Conservation (phyloP, 139 green algal genomes). For the Gonium pectorale region DNA sequence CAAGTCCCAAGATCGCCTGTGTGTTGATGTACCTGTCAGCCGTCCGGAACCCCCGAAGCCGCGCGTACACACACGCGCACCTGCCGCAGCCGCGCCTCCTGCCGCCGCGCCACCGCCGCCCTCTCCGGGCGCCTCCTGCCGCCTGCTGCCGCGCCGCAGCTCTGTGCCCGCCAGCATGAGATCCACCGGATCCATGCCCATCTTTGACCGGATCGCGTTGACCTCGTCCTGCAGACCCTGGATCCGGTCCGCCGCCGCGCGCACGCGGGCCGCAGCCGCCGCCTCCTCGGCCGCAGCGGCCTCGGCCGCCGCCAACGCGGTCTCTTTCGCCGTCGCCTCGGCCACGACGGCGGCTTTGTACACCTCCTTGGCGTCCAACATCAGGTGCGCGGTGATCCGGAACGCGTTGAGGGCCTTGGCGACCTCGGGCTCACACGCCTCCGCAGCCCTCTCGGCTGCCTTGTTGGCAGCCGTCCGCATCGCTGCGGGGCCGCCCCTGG, state of each 20-base stretch:
- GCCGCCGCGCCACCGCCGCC: not conserved
- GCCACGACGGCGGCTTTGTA: not conserved
- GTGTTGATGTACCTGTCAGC: too few relatives aligned
- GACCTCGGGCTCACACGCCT: too few relatives aligned
- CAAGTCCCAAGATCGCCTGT: too few relatives aligned
- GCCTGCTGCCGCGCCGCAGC: not conserved
- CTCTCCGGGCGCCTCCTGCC: not conserved
- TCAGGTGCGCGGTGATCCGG: not conserved
- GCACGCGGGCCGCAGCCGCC: not conserved
- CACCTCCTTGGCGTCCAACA: not conserved
- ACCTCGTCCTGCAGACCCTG: not conserved
- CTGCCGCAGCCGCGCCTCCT: not conserved
- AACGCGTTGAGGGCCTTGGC: too few relatives aligned
- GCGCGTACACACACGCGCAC: too few relatives aligned
- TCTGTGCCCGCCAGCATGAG: not conserved
- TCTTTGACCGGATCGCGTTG: not conserved
- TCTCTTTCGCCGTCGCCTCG: not conserved
- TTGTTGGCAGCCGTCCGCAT: too few relatives aligned
- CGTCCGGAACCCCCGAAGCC: too few relatives aligned
- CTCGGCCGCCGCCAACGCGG: not conserved
- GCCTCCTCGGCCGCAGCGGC: not conserved
- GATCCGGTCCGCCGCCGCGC: not conserved
- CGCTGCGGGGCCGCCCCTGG: too few relatives aligned
- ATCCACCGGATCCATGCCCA: slow-evolving; percentile 12
- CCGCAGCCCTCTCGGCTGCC: too few relatives aligned